These are phyloP conservation scores for Colletotrichum musae DNA, from an alignment of 2,329 filamentous ascomycete genomes.

Conservation along the genomic window DNA sequence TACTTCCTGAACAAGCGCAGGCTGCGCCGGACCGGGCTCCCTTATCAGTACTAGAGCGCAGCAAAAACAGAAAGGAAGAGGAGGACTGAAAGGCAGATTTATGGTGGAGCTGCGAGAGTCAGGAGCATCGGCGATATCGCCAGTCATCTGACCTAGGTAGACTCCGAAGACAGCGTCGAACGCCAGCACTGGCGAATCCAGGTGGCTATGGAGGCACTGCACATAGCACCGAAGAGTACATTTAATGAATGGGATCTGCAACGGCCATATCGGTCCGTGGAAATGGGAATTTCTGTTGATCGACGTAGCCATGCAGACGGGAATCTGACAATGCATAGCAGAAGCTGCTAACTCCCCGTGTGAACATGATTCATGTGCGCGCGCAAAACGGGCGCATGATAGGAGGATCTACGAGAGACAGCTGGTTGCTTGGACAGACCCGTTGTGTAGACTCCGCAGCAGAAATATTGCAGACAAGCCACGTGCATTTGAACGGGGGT, in stretches of 20 bases:
- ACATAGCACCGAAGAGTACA: neutral
- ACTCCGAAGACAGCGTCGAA: no score
- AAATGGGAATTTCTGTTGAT: neutral
- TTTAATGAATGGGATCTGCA: neutral
- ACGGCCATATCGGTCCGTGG: neutral
- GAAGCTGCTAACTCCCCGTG: neutral
- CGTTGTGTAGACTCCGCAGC: neutral
- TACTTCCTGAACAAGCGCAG: conserved; percentile 36
- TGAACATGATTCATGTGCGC: neutral
- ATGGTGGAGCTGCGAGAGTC: neutral
- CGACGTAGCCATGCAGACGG: neutral
- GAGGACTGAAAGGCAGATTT: no score
- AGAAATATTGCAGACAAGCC: neutral
- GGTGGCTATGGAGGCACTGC: conserved; percentile 4
- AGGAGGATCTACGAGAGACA: conserved; percentile 6
- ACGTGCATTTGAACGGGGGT: neutral
- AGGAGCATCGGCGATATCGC: neutral
- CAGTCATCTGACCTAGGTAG: no score
- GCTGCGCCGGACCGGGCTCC: conserved; percentile 20
- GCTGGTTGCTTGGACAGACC: neutral
- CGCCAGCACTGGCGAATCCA: no score
- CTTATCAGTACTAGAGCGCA: conserved; percentile 27
- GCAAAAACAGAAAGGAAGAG: neutral
- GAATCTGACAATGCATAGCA: neutral
- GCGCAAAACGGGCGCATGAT: conserved; percentile 16